Conservation (phyloP, 371 early-diverging fungal species). For the Saksenaea vasiformis region DNA sequence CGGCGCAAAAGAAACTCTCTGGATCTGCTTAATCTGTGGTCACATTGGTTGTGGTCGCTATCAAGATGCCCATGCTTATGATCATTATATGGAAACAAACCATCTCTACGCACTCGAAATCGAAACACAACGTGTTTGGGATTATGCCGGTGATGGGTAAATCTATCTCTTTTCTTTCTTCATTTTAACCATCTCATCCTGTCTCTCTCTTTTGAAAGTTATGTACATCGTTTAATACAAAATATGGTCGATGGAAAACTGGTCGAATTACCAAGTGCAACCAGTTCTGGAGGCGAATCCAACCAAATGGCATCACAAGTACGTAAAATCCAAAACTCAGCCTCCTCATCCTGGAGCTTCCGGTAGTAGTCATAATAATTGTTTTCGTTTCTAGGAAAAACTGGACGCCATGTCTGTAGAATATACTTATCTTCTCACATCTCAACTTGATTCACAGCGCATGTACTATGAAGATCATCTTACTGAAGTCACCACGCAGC, state of each 20-base stretch:
- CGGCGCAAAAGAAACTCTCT: constrained; percentile 72
- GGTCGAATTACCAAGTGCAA: constrained; percentile 77
- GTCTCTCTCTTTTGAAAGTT: too few relatives aligned
- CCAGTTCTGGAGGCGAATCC: constrained; percentile 4
- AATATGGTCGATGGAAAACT: constrained; percentile 86
- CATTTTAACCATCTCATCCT: neutral
- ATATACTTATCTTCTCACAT: constrained; percentile 76
- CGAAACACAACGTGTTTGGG: constrained; percentile 96
- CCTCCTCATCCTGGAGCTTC: too few relatives aligned
- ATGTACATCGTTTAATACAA: constrained; percentile 90
- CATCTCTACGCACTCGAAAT: constrained; percentile 91
- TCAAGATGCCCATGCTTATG: constrained; percentile 82
- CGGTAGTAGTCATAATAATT: too few relatives aligned
- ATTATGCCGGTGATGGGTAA: constrained; percentile 92
- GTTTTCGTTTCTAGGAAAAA: constrained; percentile 58
- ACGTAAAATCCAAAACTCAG: neutral
- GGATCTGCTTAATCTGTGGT: constrained; percentile 96
- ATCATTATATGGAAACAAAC: constrained; percentile 77
- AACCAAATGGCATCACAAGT: constrained; percentile 14
- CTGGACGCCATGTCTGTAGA: constrained; percentile 78
- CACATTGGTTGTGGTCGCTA: constrained; percentile 85
- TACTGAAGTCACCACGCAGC: constrained; percentile 43
- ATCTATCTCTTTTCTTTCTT: constrained; percentile 2
- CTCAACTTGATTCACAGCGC: constrained; percentile 88
- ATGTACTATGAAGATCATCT: constrained; percentile 83